These are phyloP conservation scores for Trichomonas vaginalis DNA, from an alignment of 208 protist species.

Conservation along the genomic window DNA sequence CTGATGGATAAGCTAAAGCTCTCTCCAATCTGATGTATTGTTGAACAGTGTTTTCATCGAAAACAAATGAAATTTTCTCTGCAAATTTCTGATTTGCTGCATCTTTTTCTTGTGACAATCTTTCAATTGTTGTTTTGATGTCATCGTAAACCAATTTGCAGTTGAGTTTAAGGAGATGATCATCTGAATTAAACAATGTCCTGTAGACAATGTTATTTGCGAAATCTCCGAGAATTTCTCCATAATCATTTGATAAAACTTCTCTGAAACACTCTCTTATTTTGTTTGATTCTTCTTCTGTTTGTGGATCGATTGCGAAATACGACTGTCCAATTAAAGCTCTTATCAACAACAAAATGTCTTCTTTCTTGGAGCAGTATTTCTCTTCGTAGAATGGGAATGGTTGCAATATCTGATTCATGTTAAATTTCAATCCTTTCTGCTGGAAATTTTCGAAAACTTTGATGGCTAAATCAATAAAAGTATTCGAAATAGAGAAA, in stretches of 20 bases:
- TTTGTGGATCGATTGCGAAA: not conserved
- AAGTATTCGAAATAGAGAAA: not conserved
- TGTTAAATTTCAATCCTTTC: not conserved
- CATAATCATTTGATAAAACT: not conserved
- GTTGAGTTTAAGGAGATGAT: not conserved
- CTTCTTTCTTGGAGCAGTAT: not conserved
- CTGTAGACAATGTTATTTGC: not conserved
- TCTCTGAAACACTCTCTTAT: not conserved
- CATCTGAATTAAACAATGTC: not conserved
- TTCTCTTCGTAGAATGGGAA: not conserved
- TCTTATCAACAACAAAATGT: not conserved
- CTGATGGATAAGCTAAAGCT: not conserved
- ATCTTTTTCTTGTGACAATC: not conserved
- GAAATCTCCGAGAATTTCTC: not conserved
- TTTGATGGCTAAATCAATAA: not conserved
- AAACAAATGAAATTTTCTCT: not conserved
- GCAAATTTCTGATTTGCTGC: not conserved
- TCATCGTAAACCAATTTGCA: not conserved
- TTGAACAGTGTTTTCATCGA: not conserved
- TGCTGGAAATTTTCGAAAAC: not conserved
- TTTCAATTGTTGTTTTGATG: not conserved
- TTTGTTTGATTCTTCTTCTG: not conserved
- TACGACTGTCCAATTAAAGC: not conserved
- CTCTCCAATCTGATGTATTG: not conserved
- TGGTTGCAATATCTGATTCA: not conserved